Evolutionary conservation across 805 yeast genomes (phyloP).

Genomic region (Pichia ethanolica): DNA sequence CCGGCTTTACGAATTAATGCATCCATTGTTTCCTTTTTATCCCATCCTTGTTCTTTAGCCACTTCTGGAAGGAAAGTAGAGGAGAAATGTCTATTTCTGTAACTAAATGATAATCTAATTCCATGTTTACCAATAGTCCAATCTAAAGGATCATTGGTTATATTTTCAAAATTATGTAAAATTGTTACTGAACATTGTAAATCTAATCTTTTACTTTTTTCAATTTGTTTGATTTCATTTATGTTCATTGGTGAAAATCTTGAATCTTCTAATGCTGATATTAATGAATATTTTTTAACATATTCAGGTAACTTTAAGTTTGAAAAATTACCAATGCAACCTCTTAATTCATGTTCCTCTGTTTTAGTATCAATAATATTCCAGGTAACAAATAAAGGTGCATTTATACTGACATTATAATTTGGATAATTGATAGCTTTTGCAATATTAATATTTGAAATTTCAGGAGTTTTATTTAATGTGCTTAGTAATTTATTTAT

Average conservation of each 20-base stretch:
- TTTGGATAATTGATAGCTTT: not conserved
- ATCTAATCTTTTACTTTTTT: not conserved
- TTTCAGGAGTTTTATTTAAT: not conserved
- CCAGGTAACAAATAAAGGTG: constrained; percentile 89
- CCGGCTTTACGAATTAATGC: constrained; percentile 75
- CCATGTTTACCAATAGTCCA: constrained; percentile 89
- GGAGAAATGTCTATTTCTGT: constrained; percentile 21
- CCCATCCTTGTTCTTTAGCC: constrained; percentile 83
- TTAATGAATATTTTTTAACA: constrained; percentile 51
- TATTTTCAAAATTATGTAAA: constrained; percentile 49
- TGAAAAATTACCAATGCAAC: constrained; percentile 90
- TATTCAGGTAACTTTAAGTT: constrained; percentile 49
- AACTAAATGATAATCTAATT: constrained; percentile 25
- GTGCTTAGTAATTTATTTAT: not conserved
- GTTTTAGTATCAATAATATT: constrained; percentile 30
- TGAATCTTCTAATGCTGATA: constrained; percentile 71
- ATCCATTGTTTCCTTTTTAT: constrained; percentile 58
- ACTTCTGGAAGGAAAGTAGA: constrained; percentile 92
- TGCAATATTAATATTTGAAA: not conserved
- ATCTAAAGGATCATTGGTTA: constrained; percentile 41
- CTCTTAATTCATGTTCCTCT: constrained; percentile 46
- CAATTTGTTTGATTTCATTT: constrained; percentile 41
- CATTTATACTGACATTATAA: constrained; percentile 12
- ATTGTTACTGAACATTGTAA: constrained; percentile 59
- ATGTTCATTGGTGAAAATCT: constrained; percentile 61